Base-by-base conservation (phyloP, 495 filamentous ascomycete species). In the Cryomyces minteri region DNA sequence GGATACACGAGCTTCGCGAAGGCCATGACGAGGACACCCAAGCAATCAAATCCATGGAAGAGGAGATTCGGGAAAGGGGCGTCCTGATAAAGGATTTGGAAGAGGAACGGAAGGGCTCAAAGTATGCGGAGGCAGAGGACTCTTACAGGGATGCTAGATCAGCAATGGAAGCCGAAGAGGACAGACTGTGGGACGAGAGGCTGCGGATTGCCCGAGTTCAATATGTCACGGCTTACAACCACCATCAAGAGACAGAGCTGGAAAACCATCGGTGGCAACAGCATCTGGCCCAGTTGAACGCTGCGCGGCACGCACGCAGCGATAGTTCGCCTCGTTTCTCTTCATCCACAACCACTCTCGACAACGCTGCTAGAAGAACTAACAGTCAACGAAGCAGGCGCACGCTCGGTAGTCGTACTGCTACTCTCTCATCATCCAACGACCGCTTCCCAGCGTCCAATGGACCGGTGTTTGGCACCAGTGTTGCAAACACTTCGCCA, bases 21-120 rank as follows among this genome's bases (percentile, higher is more conserved):
- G 67, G 69, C 48, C 70, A 73, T 43, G 62, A 62, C 7, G 62
- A 71, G 46, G 73, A 77, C 49, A 64, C 71, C 31, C 50, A 58
- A 5, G 58, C 61, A 12, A 70, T 77, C 59, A 78, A 72, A 45
- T 51, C 53, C 8, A 63, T 80, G 34, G 76, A 82, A 44, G 76
- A 80, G 41, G 69, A 73, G 42, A 73, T 79, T 32, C 71, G 74
- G 48, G 67, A 74, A 34, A 76, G 69, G 47, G 74, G 73, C 30
- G 67, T 66, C 11, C 68, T 71, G 31, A 70, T 80, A 54, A 80
- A 80, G 61, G 64, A 67, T 40, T 63, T 80, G 4, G 77, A 82
- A 50, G 74, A 77, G 28, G 68, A 73, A 41, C 62, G 68, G 43
- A 68, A 69, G 54, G 18, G 18, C 18, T 25, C 18, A 25, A 61